Evolutionary conservation across 495 filamentous ascomycete species (phyloP).

Genomic region (Podospora pseudocomata): DNA sequence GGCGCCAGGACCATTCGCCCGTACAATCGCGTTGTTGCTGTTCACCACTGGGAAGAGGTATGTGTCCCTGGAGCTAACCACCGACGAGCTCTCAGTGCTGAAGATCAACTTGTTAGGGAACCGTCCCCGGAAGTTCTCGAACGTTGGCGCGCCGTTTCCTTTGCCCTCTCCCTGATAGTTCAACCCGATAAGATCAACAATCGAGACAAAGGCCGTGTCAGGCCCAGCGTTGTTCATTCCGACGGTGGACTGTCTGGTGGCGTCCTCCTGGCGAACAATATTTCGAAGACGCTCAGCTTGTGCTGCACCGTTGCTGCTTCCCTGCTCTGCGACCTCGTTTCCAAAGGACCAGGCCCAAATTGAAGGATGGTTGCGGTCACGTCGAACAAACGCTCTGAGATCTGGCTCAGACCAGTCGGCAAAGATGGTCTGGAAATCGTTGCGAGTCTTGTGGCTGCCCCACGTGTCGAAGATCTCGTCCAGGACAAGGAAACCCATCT

Average conservation of each 20-base stretch:
- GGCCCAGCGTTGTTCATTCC: conserved; percentile 41
- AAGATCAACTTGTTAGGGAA: conserved; percentile 47
- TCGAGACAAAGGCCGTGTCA: conserved; percentile 29
- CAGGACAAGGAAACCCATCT: conserved; percentile 55
- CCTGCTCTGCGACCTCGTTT: conserved; percentile 47
- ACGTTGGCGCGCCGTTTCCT: conserved; percentile 30
- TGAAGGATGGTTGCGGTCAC: conserved; percentile 52
- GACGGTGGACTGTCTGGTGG: conserved; percentile 37
- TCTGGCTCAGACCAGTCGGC: conserved; percentile 48
- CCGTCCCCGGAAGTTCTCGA: conserved; percentile 35
- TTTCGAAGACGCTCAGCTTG: conserved; percentile 31
- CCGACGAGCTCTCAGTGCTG: conserved; percentile 41
- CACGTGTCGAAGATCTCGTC: conserved; percentile 51
- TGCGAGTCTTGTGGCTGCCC: conserved; percentile 37
- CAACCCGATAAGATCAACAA: conserved; percentile 42
- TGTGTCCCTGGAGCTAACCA: conserved; percentile 44
- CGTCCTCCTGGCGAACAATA: conserved; percentile 41
- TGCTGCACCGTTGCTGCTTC: conserved; percentile 24
- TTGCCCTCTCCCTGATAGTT: conserved; percentile 52
- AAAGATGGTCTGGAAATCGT: conserved; percentile 49
- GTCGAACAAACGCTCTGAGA: conserved; percentile 43
- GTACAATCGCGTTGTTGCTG: background rate
- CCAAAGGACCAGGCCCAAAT: conserved; percentile 48
- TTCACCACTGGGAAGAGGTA: conserved; percentile 48
- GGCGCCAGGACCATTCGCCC: conserved; percentile 22